A percentile compares a stretch with the other conserved stretches of the same genome.
Evolutionary conservation across 768 basidiomycete genomes (phyloP).

Genomic region (Hirschioporus abietinus): DNA sequence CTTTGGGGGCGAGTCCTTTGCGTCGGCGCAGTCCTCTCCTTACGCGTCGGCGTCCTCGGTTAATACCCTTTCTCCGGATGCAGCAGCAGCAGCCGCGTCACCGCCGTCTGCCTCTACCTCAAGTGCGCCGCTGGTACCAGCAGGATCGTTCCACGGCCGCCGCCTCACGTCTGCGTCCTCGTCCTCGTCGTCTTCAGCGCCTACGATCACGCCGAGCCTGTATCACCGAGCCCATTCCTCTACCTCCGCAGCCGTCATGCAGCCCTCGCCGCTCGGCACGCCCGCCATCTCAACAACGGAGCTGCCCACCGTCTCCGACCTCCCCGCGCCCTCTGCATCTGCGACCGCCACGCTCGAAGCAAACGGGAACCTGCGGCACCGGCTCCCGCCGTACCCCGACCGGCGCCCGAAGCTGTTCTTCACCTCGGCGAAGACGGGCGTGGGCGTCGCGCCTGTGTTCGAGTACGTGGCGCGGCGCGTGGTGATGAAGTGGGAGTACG

Average conservation of each 20-base stretch:
- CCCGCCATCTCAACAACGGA: slow-evolving; percentile 13
- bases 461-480: slow-evolving; percentile 68
- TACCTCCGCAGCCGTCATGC: slow-evolving; percentile 7
- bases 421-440: slow-evolving; percentile 74
- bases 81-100: slow-evolving; percentile 20
- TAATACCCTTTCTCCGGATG: slow-evolving; percentile 18
- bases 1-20: slow-evolving; percentile 43
- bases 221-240: slow-evolving; percentile 24
- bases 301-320: slow-evolving; percentile 15
- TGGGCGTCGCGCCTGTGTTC: slow-evolving; percentile 68
- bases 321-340: slow-evolving; percentile 16
- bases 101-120: not conserved
- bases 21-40: slow-evolving; percentile 59
- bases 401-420: slow-evolving; percentile 64
- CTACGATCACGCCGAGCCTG: slow-evolving; percentile 57
- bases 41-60: slow-evolving; percentile 28
- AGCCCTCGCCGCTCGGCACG: slow-evolving; percentile 12
- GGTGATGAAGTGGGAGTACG: slow-evolving; percentile 57
- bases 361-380: slow-evolving; percentile 9
- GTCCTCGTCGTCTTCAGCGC: slow-evolving; percentile 42
- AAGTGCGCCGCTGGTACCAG: not conserved
- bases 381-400: slow-evolving; percentile 32
- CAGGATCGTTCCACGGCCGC: slow-evolving; percentile 6
- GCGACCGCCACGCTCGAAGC: slow-evolving; percentile 20
- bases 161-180: slow-evolving; percentile 29